Conservation (phyloP, 176 grass and related monocot species). For the Eremochloa ophiuroides region DNA sequence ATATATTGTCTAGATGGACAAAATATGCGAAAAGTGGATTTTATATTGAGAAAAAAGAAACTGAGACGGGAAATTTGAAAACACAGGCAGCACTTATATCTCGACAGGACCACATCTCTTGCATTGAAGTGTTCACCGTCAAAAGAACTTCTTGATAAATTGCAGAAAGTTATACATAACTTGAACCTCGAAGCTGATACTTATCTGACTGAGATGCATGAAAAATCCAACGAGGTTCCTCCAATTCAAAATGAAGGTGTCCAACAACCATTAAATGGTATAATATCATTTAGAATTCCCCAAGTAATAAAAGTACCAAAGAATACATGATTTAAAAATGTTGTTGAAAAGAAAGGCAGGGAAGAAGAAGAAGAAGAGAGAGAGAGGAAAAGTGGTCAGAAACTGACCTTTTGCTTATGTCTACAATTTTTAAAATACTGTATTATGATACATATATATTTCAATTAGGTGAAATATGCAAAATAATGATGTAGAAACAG, state of each 20-base stretch:
- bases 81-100: constrained; percentile 23
- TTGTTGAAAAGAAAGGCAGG: background rate
- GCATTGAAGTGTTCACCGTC: background rate
- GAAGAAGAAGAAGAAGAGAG: too few relatives aligned
- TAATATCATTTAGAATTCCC: constrained; percentile 1
- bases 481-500: too few relatives aligned
- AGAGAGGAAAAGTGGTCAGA: too few relatives aligned
- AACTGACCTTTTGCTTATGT: too few relatives aligned
- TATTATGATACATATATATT: too few relatives aligned
- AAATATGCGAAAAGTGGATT: constrained; percentile 29
- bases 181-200: background rate
- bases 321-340: background rate
- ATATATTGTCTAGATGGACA: constrained; percentile 32
- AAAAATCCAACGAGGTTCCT: background rate
- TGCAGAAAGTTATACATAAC: background rate
- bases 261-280: background rate
- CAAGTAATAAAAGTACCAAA: background rate
- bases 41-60: background rate
- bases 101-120: background rate
- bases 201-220: background rate
- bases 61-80: constrained; percentile 33
- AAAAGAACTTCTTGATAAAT: background rate
- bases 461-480: too few relatives aligned
- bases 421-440: too few relatives aligned
- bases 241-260: background rate